Evolutionary conservation across 2,329 filamentous ascomycete genomes (phyloP), one percentile per base, ranked within the genome.

Genomic region (Colletotrichum liriopes): DNA sequence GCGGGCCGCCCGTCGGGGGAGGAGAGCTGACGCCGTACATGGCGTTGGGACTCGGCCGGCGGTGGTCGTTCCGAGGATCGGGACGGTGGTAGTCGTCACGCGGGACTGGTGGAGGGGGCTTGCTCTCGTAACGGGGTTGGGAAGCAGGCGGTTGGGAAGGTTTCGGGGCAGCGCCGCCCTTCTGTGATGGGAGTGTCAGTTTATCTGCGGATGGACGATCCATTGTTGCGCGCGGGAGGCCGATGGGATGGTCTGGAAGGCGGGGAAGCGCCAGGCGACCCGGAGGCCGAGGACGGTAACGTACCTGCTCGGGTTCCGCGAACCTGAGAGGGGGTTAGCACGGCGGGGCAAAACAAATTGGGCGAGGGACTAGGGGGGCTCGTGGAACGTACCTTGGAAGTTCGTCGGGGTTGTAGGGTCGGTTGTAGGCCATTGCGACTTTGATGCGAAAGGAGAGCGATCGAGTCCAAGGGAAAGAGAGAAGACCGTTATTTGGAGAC

Each of bases 381-480:
- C 49, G 65, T 63, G 58, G n/a, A 52, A 84, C 92, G 85, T 88
- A 96, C 93, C 94, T 94, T 80, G 96, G 96, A 75, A 99, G 91
- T 81, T 95, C 94, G 86, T 99, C 96, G 43, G 95, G 95, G 82
- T 99, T 97, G 86, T 95, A 96, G 67, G 93, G 90, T 82, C 91
- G 92, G 84, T 97, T 97, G 88, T 98, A 98, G 68, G 96, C 96
- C 96, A 98, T 98, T 73, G 80, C 83, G 75, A 71, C 43, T 39
- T n/a, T 45, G 47, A 60, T 51, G 23, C 23, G 52, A 75, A 51
- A 29, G 55, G 55, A 56, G 45, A 58, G 62, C 60, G 54, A 47
- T 32, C 55, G 47, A 63, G 52, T 58, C 56, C n/a, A 54, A 65
- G 47, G 43, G 51, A 35, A 71, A 59, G 32, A 29, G 18, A 51